Base-by-base conservation (phyloP, 345 rosid species). In the Eucalyptus cloeziana region DNA sequence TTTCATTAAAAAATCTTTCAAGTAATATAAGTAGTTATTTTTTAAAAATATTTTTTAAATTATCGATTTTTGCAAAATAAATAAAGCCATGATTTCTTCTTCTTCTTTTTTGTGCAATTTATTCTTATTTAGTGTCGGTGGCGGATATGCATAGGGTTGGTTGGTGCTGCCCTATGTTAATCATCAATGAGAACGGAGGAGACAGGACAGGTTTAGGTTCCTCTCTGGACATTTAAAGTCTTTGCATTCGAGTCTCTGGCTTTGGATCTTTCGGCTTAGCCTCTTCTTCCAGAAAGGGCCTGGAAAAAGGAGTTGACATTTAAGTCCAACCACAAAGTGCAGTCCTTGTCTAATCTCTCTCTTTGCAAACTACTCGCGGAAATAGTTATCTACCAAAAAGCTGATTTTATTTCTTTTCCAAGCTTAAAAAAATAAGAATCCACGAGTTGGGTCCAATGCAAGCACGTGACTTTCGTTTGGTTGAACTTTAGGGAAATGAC, bases 1-100 rank as follows among this genome's bases (percentile, higher is more conserved):
- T 56, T 56, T 56, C 30, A 24, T 56, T 56, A 24, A 56, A 22
- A 56, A 56, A 24, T 24, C 0, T 56, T 56, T 56, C 62, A 56
- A 56, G 30, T 4, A 22, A 56, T 56, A 56, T 24, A 56, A 56
- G 30, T 56, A 3, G 13, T 56, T 25, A 10, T 56, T 56, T 56
- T 24, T 4, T 0, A 10, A 24, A 56, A 9, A 56, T 4, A 52
- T 7, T 0, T 56, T 24, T 24, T 3, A 56, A 56, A 56, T 10
- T 56, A 22, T 56, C 12, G 3, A 10, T 56, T 56, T 56, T 56
- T 56, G 62, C 5, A 5, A 56, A 56, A 19, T 52, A 52, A 52
- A 52, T 52, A 21, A 52, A 52, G 58, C 10, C 58, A 52, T 3
- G 24, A 52, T 52, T 10, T 37, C 24, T 69, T 19, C 13, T 62